Conservation (phyloP, 306 rosid genomes). For the Rosa persica region DNA sequence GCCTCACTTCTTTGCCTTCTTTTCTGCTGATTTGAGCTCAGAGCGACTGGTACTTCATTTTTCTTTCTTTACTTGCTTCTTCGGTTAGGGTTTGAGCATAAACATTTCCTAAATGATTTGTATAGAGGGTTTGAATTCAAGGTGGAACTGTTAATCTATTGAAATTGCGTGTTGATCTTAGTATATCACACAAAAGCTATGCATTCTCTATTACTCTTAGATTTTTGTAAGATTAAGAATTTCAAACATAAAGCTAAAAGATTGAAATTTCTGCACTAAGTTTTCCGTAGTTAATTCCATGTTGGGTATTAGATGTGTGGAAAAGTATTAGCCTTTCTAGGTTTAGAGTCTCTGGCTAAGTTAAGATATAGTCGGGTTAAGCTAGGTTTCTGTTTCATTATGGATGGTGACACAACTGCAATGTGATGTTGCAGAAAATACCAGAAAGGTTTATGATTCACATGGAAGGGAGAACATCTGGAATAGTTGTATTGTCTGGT, state of each 20-base stretch:
- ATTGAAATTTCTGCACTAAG: too few species aligned
- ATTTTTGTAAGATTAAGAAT: not conserved
- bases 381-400: slow-evolving; percentile 16
- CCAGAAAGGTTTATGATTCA: slow-evolving; percentile 53
- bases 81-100: slow-evolving; percentile 13
- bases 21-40: slow-evolving; percentile 55
- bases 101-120: not conserved
- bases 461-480: slow-evolving; percentile 59
- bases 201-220: not conserved
- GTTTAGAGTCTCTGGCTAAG: not conserved
- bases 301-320: not conserved
- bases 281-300: not conserved
- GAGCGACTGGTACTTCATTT: slow-evolving; percentile 53
- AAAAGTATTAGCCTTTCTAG: not conserved
- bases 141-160: not conserved
- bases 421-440: slow-evolving; percentile 59
- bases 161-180: not conserved
- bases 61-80: not conserved
- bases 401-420: slow-evolving; percentile 28
- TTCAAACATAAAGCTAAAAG: not conserved
- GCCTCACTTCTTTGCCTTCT: slow-evolving; percentile 73
- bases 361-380: not conserved
- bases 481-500: slow-evolving; percentile 62
- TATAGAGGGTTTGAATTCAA: not conserved
- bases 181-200: not conserved